phyloP scores from a whole-genome alignment of 257 asterid genomes.

The Prunella vulgaris region DNA sequence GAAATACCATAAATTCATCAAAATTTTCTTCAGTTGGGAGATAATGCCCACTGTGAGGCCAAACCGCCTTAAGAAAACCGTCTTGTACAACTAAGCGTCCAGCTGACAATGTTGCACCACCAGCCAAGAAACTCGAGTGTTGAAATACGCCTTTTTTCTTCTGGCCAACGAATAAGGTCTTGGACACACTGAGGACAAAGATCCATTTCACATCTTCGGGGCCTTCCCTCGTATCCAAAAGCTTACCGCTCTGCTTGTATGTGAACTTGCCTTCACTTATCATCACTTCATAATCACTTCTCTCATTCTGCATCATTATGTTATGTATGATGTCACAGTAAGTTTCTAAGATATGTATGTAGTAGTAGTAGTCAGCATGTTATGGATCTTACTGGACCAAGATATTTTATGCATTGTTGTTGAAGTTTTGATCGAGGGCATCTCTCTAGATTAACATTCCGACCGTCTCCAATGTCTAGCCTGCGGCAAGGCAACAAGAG shows the following conservation, averaged over 20 bases:
- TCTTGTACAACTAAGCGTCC: slow-evolving; percentile 74
- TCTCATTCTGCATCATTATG: slow-evolving; percentile 56
- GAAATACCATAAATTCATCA: slow-evolving; percentile 69
- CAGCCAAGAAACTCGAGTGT: slow-evolving; percentile 96
- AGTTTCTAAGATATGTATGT: too few relatives aligned
- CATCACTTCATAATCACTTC: slow-evolving; percentile 57
- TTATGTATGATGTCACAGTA: not conserved
- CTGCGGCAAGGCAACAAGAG: too few relatives aligned
- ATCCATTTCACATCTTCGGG: slow-evolving; percentile 78
- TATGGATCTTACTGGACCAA: slow-evolving; percentile 65
- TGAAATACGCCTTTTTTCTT: slow-evolving; percentile 80
- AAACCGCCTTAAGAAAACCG: slow-evolving; percentile 81
- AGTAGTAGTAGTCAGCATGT: too few relatives aligned
- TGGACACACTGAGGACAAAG: slow-evolving; percentile 74
- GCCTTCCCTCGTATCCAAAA: slow-evolving; percentile 60
- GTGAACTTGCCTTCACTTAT: slow-evolving; percentile 52
- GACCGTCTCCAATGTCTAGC: slow-evolving; percentile 87
- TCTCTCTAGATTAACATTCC: slow-evolving; percentile 68
- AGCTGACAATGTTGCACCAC: slow-evolving; percentile 88
- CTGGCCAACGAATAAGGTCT: slow-evolving; percentile 60
- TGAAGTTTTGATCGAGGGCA: slow-evolving; percentile 69
- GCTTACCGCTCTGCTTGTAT: slow-evolving; percentile 55
- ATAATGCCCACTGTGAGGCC: slow-evolving; percentile 99
- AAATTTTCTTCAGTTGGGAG: slow-evolving; percentile 92
- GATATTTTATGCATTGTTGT: slow-evolving; percentile 85